Evolutionary conservation across 1,284 basidiomycete species (phyloP), one percentile per base, ranked within the genome.

Genomic region (Ceratobasidium sp.): DNA sequence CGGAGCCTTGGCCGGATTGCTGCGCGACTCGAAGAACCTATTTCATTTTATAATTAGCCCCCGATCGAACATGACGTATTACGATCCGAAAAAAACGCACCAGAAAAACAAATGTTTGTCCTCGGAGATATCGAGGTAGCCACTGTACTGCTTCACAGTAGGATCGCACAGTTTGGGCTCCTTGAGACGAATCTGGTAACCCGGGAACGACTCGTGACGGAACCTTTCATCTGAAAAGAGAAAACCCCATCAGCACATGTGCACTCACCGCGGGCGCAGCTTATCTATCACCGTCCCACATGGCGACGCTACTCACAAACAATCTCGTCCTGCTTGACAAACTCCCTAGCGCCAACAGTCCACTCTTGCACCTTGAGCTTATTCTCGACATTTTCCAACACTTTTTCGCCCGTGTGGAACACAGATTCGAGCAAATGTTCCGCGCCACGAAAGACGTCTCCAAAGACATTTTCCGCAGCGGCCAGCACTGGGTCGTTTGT

Each of bases 91-190:
- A 66, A 66, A 26, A 64, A 84, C 89, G 75, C 56, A 92, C 93
- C 93, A 95, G 86, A 95, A 96, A 89, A 95, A 96, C 28, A 96
- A 88, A 82, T 96, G 95, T 82, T 94, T 95, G 81, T 93, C 91
- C 44, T 94, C 90, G 0, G 92, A 91, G 79, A 97, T 91, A 83
- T 98, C 96, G 56, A 98, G 89, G 84, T 97, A 98, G 12, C 95
- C 95, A 65, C 94, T 95, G 83, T 94, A 92, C 83, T 96, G 94
- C 84, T 96, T 91, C 65, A 96, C 95, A 61, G 89, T 87, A 0
- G 93, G 85, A 81, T 97, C 96, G 81, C 96, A 98, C 28, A 97
- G 84, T 44, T 89, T 87, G 13, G 94, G 93, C 81, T 73, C 69
- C 40, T 66, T 79, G 33, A 80, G 23, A 20, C 80, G 78, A 44